phyloP scores from a whole-genome alignment of 192 early-diverging fungal genomes.

The Diversispora epigaea region DNA sequence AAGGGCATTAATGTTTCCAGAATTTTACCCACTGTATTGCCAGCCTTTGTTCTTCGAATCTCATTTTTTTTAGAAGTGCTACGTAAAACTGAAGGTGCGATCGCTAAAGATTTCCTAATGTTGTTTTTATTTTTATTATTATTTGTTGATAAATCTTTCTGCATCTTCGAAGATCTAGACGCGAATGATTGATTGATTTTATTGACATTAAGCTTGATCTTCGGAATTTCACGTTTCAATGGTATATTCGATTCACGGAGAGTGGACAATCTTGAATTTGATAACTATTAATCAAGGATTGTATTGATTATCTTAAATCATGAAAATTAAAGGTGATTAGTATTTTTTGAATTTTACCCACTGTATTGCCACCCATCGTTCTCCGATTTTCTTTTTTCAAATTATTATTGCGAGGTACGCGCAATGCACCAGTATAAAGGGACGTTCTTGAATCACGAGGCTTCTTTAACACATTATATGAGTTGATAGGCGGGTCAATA shows the following conservation, averaged over 20 bases:
- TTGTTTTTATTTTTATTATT: too few species aligned
- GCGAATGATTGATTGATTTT: too few species aligned
- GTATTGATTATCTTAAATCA: not conserved
- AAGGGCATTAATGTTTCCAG: not conserved
- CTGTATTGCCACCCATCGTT: not conserved
- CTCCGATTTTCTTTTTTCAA: not conserved
- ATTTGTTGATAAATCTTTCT: too few species aligned
- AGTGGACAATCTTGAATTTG: too few species aligned
- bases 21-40: not conserved
- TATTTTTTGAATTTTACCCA: not conserved
- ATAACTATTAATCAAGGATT: not conserved
- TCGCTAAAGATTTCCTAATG: too few species aligned
- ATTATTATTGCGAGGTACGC: not conserved
- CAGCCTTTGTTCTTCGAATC: not conserved
- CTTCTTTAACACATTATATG: not conserved
- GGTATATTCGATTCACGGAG: too few species aligned
- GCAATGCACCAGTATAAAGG: not conserved
- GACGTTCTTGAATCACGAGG: constrained; percentile 13
- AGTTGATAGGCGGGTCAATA: not conserved
- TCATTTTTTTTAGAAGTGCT: not conserved
- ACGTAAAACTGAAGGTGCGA: not conserved
- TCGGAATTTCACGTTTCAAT: too few species aligned
- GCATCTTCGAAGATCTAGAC: too few species aligned
- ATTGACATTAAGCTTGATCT: too few species aligned
- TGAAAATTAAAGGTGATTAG: not conserved